These are phyloP conservation scores for Pulicaria dysenterica DNA, from an alignment of 129 eudicot genomes.

Conservation along the genomic window DNA sequence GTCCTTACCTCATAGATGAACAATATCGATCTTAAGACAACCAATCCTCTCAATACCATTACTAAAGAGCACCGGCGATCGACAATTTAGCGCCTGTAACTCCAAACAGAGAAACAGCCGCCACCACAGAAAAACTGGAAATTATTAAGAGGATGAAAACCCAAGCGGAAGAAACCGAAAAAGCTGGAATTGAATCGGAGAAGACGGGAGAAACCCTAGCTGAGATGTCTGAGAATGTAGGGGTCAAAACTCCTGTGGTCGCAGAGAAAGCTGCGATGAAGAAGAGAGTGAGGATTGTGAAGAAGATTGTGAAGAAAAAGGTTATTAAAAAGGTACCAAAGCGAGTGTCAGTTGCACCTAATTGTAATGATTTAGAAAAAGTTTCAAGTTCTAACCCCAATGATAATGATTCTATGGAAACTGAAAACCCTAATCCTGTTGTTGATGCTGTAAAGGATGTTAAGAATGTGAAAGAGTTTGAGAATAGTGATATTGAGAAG, in stretches of 20 bases:
- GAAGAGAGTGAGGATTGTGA: conserved; percentile 57
- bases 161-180: conserved; percentile 4
- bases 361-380: conserved; percentile 25
- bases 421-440: conserved; percentile 21
- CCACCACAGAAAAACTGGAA: not conserved
- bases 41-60: conserved; percentile 3
- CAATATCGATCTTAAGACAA: not conserved
- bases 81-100: not conserved
- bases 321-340: conserved; percentile 42
- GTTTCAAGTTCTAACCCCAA: conserved; percentile 11
- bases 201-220: conserved; percentile 12
- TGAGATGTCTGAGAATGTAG: conserved; percentile 26
- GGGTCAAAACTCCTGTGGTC: not conserved
- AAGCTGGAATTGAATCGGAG: conserved; percentile 18
- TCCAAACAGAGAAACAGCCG: not conserved
- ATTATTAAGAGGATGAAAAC: not conserved
- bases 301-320: conserved; percentile 65
- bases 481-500: conserved; percentile 24
- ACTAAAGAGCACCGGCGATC: conserved; percentile 3
- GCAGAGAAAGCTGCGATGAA: conserved; percentile 32
- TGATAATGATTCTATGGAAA: conserved; percentile 25
- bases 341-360: conserved; percentile 16
- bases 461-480: conserved; percentile 24
- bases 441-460: not conserved
- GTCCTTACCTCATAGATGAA: not conserved